Percentiles rank a stretch among this genome's conserved stretches.
Conservation (phyloP, 2,329 filamentous ascomycete species). For the Pseudogymnoascus destructans region DNA sequence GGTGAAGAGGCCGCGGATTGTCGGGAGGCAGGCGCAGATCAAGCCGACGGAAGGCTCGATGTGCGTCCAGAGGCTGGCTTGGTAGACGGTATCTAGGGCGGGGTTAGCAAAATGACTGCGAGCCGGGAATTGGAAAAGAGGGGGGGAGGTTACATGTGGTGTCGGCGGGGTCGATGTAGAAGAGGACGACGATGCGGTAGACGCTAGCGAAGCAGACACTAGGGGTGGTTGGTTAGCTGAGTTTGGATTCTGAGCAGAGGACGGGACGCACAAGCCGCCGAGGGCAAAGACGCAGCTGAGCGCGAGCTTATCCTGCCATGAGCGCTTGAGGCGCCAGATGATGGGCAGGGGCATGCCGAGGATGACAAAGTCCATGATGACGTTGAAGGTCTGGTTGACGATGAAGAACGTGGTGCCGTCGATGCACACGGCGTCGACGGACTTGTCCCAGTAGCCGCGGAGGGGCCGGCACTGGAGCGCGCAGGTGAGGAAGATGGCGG, state of each 20-base stretch:
- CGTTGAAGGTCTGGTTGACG: slow-evolving; percentile 15
- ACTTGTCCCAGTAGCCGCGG: slow-evolving; percentile 17
- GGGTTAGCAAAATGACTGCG: not conserved
- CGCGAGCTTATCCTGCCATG: slow-evolving; percentile 12
- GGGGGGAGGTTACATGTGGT: slow-evolving; percentile 15
- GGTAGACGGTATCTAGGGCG: not conserved
- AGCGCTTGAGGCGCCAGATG: slow-evolving; percentile 13
- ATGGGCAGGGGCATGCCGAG: slow-evolving; percentile 14
- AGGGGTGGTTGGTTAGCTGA: not conserved
- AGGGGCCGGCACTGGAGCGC: slow-evolving; percentile 16
- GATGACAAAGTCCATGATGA: slow-evolving; percentile 15
- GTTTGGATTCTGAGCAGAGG: not conserved
- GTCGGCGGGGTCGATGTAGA: slow-evolving; percentile 16
- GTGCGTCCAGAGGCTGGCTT: slow-evolving; percentile 11
- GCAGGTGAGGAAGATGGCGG: slow-evolving; percentile 12
- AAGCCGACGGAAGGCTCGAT: slow-evolving; percentile 13
- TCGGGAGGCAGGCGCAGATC: slow-evolving; percentile 14
- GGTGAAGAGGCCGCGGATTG: not conserved
- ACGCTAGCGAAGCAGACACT: slow-evolving; percentile 17
- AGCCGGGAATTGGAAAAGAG: not conserved
- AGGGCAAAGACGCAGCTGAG: slow-evolving; percentile 14
- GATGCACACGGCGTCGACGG: slow-evolving; percentile 14
- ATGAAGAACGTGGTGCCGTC: slow-evolving; percentile 14
- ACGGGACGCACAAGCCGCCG: slow-evolving; percentile 13
- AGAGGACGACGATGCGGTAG: slow-evolving; percentile 17